A percentile compares a stretch with the other conserved stretches of the same genome.
Conservation (phyloP, 2,329 filamentous ascomycete genomes). For the Penicillium freii region DNA sequence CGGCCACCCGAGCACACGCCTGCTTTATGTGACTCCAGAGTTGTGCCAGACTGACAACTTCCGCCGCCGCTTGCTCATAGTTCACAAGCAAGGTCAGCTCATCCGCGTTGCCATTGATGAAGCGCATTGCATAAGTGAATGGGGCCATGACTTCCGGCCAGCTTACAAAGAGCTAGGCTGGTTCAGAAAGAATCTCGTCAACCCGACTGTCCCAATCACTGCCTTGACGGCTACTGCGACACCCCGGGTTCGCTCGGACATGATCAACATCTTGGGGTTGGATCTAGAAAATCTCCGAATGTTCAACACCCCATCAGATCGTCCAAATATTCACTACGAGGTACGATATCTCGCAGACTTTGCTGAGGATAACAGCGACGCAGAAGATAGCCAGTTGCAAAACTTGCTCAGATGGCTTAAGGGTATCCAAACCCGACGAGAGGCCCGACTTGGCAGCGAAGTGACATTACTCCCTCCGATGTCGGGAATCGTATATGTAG, state of each 20-base stretch:
- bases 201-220: slow-evolving; percentile 84
- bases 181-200: slow-evolving; percentile 65
- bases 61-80: slow-evolving; percentile 67
- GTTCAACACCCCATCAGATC: slow-evolving; percentile 80
- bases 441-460: slow-evolving; percentile 47
- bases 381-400: slow-evolving; percentile 65
- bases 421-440: slow-evolving; percentile 67
- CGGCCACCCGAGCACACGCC: slow-evolving; percentile 76
- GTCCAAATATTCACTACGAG: slow-evolving; percentile 87
- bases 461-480: slow-evolving; percentile 34
- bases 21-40: slow-evolving; percentile 93
- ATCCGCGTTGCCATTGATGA: slow-evolving; percentile 87
- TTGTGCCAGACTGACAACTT: slow-evolving; percentile 77
- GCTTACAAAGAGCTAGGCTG: slow-evolving; percentile 84
- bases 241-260: slow-evolving; percentile 73
- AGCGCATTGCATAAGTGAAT: slow-evolving; percentile 96
- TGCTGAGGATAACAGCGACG: slow-evolving; percentile 29
- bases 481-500: slow-evolving; percentile 50
- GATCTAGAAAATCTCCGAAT: slow-evolving; percentile 62
- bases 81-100: slow-evolving; percentile 80
- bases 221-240: slow-evolving; percentile 93
- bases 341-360: slow-evolving; percentile 60
- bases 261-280: slow-evolving; percentile 71
- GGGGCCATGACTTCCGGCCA: slow-evolving; percentile 95
- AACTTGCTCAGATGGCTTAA: slow-evolving; percentile 77